phyloP scores from a whole-genome alignment of 139 green algal species.

The Haematococcus lacustris region DNA sequence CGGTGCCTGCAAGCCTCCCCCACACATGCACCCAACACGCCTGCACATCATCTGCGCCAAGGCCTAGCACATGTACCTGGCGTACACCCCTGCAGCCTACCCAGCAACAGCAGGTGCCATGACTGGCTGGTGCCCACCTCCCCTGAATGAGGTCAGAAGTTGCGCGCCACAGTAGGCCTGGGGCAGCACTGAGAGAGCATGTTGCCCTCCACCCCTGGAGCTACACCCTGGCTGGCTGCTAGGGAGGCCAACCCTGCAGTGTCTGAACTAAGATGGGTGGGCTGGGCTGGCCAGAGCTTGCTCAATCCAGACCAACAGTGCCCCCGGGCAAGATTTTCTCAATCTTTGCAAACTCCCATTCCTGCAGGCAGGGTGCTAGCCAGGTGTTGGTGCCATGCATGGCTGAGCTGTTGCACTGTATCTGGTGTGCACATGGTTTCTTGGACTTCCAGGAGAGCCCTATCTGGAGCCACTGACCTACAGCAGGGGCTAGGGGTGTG shows the following conservation, averaged over 20 bases:
- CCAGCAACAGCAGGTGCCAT: no score
- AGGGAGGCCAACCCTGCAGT: background rate
- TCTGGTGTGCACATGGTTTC: background rate
- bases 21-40: no score
- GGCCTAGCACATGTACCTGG: no score
- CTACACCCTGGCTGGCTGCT: background rate
- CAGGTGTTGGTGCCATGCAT: background rate
- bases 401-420: background rate
- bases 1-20: no score
- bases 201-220: background rate
- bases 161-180: no score
- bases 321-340: constrained; percentile 25
- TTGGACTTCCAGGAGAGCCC: background rate
- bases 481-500: background rate
- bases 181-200: background rate
- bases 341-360: constrained; percentile 87
- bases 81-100: no score
- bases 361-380: constrained; percentile 9
- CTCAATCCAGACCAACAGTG: background rate
- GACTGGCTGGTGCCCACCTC: no score
- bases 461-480: background rate
- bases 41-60: no score
- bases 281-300: background rate
- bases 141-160: no score
- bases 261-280: background rate